These are phyloP conservation scores for Herpetomonas muscarum DNA, from an alignment of 208 protist species.

Conservation along the genomic window DNA sequence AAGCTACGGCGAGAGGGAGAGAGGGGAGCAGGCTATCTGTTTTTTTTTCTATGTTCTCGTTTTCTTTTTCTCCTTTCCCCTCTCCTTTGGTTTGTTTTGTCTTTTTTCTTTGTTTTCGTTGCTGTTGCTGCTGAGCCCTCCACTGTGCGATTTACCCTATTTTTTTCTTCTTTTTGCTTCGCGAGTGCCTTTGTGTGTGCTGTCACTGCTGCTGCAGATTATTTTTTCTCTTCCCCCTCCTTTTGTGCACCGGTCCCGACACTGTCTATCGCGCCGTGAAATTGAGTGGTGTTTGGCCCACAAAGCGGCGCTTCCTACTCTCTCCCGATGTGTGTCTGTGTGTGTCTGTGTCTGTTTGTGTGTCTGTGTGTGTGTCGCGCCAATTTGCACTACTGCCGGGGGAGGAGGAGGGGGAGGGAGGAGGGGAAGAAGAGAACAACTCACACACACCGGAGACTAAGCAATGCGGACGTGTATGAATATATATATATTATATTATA, in stretches of 20 bases:
- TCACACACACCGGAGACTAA: not conserved
- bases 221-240: too few relatives aligned
- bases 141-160: too few relatives aligned
- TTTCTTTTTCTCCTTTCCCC: slow-evolving; percentile 1
- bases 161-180: too few relatives aligned
- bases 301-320: not conserved
- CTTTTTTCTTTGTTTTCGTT: not conserved
- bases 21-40: not conserved
- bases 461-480: slow-evolving; percentile 2
- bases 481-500: slow-evolving; percentile 4
- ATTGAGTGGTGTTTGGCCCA: too few relatives aligned
- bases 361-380: not conserved
- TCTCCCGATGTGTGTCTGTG: not conserved
- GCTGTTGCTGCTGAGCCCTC: not conserved
- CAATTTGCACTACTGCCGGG: too few relatives aligned
- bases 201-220: too few relatives aligned
- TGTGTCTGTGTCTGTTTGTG: not conserved
- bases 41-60: not conserved
- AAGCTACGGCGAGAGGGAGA: not conserved
- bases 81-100: not conserved
- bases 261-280: too few relatives aligned
- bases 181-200: too few relatives aligned
- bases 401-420: not conserved
- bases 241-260: too few relatives aligned
- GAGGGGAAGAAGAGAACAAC: not conserved